Conservation (phyloP, 2,329 filamentous ascomycete genomes). For the Exophiala oligosperma region DNA sequence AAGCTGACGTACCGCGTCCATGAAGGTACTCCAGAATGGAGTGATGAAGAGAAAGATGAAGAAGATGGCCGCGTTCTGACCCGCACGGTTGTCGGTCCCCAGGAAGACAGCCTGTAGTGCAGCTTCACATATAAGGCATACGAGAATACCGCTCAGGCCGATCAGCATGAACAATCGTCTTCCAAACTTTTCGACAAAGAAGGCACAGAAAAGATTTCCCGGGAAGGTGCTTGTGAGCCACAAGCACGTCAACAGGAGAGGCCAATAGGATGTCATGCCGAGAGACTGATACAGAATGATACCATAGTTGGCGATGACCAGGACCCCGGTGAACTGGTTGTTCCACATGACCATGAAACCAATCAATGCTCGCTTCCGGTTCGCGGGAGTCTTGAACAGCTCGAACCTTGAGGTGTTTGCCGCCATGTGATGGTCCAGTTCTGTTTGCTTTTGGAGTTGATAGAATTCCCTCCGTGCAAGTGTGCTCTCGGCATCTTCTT, state of each 20-base stretch:
- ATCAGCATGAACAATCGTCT: conserved; percentile 45
- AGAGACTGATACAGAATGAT: conserved; percentile 41
- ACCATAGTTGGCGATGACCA: conserved; percentile 42
- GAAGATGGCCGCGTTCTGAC: conserved; percentile 40
- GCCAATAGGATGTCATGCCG: conserved; percentile 39
- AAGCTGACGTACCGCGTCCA: conserved; percentile 48
- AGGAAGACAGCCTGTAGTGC: conserved; percentile 38
- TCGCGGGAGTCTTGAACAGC: conserved; percentile 43
- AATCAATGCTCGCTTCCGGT: conserved; percentile 42
- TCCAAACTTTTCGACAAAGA: conserved; percentile 42
- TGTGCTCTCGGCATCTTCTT: conserved; percentile 40
- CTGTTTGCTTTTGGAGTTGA: conserved; percentile 46
- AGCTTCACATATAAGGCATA: conserved; percentile 42
- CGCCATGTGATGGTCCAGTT: conserved; percentile 39
- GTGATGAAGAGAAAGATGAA: conserved; percentile 39
- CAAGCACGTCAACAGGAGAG: conserved; percentile 45
- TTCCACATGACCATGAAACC: conserved; percentile 43
- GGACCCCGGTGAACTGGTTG: conserved; percentile 39
- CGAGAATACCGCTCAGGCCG: conserved; percentile 42
- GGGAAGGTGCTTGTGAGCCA: conserved; percentile 45
- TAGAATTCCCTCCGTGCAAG: conserved; percentile 43
- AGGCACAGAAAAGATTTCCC: conserved; percentile 43
- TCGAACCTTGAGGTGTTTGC: conserved; percentile 38
- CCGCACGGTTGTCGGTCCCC: conserved; percentile 36
- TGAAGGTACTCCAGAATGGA: conserved; percentile 27